phyloP scores from a whole-genome alignment of 148 eudicot species.

The Fagopyrum homotropicum region DNA sequence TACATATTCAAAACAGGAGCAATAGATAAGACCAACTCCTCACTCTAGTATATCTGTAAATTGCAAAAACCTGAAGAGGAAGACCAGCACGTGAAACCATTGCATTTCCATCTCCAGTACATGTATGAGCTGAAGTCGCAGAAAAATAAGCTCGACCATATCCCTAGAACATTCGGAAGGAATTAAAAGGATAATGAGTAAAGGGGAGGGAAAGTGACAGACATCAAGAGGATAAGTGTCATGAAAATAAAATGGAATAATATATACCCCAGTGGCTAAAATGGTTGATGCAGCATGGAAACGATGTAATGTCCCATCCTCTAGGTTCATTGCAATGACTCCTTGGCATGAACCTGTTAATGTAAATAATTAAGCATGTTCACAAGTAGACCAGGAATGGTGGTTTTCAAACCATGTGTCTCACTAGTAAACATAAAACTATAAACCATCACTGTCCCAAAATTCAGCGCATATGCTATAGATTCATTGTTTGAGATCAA shows the following conservation, averaged over 20 bases:
- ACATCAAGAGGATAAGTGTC: neutral
- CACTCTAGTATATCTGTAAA: neutral
- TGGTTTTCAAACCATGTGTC: neutral
- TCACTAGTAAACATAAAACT: neutral
- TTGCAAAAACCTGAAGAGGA: slow-evolving; percentile 50
- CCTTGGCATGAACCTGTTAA: slow-evolving; percentile 79
- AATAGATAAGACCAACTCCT: too few species aligned
- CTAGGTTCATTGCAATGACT: slow-evolving; percentile 85
- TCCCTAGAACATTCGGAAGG: slow-evolving; percentile 33
- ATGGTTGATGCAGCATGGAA: slow-evolving; percentile 80
- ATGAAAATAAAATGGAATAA: neutral
- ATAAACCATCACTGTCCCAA: neutral
- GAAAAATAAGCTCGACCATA: slow-evolving; percentile 96
- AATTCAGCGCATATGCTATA: neutral
- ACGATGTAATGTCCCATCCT: slow-evolving; percentile 85
- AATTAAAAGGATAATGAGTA: neutral
- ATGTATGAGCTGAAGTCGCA: slow-evolving; percentile 94
- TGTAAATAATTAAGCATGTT: neutral
- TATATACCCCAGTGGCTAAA: slow-evolving; percentile 85
- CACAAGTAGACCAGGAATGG: neutral
- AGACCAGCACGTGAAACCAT: slow-evolving; percentile 98
- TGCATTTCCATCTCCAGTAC: slow-evolving; percentile 98
- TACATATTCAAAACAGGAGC: neutral
- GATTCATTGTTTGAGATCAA: neutral
- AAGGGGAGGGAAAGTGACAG: neutral